These are phyloP conservation scores for Linanthus parryae DNA, from an alignment of 148 eudicot species.

Conservation along the genomic window DNA sequence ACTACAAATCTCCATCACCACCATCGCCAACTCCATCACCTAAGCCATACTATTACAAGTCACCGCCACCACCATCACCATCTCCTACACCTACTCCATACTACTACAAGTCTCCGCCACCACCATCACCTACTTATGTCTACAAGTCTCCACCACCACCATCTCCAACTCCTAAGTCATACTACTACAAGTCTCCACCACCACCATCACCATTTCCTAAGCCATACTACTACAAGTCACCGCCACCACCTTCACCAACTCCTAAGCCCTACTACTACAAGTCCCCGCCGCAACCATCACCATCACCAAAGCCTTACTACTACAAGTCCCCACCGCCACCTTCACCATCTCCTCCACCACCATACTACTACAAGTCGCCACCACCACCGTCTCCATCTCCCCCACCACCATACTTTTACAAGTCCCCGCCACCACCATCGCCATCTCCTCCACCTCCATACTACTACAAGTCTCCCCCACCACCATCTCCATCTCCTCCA, in stretches of 20 bases:
- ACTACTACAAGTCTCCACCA: slow-evolving; percentile 25
- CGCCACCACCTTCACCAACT: slow-evolving; percentile 19
- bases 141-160: slow-evolving; percentile 36
- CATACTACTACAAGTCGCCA: slow-evolving; percentile 22
- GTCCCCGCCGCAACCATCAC: slow-evolving; percentile 29
- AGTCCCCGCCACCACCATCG: slow-evolving; percentile 26
- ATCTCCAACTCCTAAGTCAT: slow-evolving; percentile 23
- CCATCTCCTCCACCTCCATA: slow-evolving; percentile 13
- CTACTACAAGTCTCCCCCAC: slow-evolving; percentile 22
- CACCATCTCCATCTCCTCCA: too few relatives aligned
- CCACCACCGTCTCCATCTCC: slow-evolving; percentile 12
- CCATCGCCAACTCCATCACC: slow-evolving; percentile 27
- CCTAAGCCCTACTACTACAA: slow-evolving; percentile 19
- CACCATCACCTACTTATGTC: slow-evolving; percentile 26
- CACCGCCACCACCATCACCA: too few relatives aligned
- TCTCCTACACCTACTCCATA: too few relatives aligned
- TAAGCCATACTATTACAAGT: too few relatives aligned
- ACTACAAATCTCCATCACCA: slow-evolving; percentile 31
- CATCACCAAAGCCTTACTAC: slow-evolving; percentile 8
- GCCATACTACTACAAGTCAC: slow-evolving; percentile 20
- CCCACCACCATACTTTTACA: slow-evolving; percentile 22
- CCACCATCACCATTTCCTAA: slow-evolving; percentile 24
- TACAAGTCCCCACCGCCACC: slow-evolving; percentile 22
- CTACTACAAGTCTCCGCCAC: too few relatives aligned
- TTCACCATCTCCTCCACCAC: too few relatives aligned